These are phyloP conservation scores for Akanthomyces uredinophilus DNA, from an alignment of 2,329 filamentous ascomycete species.

Conservation along the genomic window DNA sequence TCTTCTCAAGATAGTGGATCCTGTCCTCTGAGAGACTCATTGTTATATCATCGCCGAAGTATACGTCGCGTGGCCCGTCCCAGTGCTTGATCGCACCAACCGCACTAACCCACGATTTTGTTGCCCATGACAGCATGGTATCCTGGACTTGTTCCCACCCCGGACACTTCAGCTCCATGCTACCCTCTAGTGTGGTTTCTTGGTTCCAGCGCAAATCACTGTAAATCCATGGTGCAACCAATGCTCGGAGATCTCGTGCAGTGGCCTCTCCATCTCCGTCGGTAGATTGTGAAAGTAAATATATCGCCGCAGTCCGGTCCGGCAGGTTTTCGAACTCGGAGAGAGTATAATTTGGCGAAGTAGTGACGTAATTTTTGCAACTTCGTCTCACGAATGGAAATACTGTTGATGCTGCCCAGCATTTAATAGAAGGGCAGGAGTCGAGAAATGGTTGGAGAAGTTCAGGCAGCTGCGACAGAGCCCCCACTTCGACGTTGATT, in stretches of 20 bases:
- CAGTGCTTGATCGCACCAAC: constrained; percentile 62
- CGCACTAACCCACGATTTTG: constrained; percentile 56
- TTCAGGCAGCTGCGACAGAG: constrained; percentile 62
- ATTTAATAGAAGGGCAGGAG: constrained; percentile 54
- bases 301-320: constrained; percentile 53
- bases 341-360: constrained; percentile 47
- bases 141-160: constrained; percentile 66
- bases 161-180: constrained; percentile 36
- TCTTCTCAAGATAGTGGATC: not conserved
- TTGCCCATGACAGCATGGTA: constrained; percentile 60
- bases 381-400: constrained; percentile 65
- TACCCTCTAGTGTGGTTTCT: constrained; percentile 18
- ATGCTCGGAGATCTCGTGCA: constrained; percentile 60
- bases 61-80: constrained; percentile 67
- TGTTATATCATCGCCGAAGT: constrained; percentile 56
- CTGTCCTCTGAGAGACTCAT: constrained; percentile 51
- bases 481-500: constrained; percentile 67
- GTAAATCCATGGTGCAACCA: constrained; percentile 71
- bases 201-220: constrained; percentile 53
- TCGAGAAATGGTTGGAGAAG: constrained; percentile 65
- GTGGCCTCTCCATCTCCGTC: constrained; percentile 37
- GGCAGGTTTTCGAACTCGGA: constrained; percentile 58
- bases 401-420: constrained; percentile 64
- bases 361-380: constrained; percentile 61
- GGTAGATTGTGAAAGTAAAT: constrained; percentile 56